Percentiles rank a stretch among this genome's conserved stretches.
phyloP scores from a whole-genome alignment of 345 rosid genomes.

The Geranium rotundifolium region DNA sequence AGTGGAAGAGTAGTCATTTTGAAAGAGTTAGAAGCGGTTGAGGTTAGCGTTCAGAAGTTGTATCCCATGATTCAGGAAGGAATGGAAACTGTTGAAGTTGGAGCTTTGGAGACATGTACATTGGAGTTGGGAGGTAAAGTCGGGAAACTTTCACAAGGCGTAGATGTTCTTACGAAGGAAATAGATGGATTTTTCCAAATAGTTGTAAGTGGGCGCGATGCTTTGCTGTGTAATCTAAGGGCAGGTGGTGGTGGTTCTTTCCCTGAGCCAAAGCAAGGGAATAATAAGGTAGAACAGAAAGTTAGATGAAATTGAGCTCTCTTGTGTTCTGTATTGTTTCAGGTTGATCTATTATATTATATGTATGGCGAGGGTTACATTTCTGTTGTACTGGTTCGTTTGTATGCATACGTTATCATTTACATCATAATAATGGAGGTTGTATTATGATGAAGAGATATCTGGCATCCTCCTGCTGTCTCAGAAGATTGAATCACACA shows the following conservation, averaged over 20 bases:
- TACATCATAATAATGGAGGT: too few species aligned
- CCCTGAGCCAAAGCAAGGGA: slow-evolving; percentile 19
- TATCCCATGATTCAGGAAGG: slow-evolving; percentile 56
- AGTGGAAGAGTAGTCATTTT: slow-evolving; percentile 26
- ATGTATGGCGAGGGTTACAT: too few species aligned
- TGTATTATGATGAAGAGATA: too few species aligned
- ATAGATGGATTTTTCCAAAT: slow-evolving; percentile 74
- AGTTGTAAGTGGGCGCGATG: slow-evolving; percentile 68
- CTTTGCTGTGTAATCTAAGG: slow-evolving; percentile 73
- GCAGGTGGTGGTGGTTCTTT: slow-evolving; percentile 14
- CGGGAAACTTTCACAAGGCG: slow-evolving; percentile 51
- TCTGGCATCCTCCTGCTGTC: too few species aligned
- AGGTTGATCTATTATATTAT: too few species aligned
- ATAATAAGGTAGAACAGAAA: slow-evolving; percentile 17
- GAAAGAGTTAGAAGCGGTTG: slow-evolving; percentile 60
- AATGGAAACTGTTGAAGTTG: slow-evolving; percentile 22
- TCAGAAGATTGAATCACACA: too few species aligned
- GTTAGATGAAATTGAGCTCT: slow-evolving; percentile 12
- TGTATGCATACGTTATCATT: too few species aligned
- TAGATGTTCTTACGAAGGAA: slow-evolving; percentile 53
- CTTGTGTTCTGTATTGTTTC: neutral
- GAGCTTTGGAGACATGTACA: slow-evolving; percentile 21
- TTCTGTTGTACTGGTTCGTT: too few species aligned
- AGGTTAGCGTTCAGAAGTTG: slow-evolving; percentile 43
- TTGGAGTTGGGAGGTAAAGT: slow-evolving; percentile 26